Evolutionary conservation across 176 grass and related monocot species (phyloP).

Genomic region (Oryza longistaminata): DNA sequence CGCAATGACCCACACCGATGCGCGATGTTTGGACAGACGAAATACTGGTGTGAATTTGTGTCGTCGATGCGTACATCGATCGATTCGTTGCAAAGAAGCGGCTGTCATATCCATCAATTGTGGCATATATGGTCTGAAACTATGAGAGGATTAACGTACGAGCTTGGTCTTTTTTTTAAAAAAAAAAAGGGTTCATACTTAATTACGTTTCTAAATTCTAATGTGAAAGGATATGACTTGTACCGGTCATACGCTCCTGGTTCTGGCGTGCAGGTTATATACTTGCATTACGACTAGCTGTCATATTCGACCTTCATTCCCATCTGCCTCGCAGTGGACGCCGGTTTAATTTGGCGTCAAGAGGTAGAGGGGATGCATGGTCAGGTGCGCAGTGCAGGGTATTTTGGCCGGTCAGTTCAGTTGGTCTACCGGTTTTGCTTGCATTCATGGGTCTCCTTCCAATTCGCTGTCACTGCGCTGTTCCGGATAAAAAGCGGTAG

Average conservation of each 20-base stretch:
- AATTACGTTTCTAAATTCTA: neutral
- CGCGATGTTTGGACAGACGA: too few species aligned
- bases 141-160: too few species aligned
- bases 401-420: neutral
- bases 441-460: conserved; percentile 25
- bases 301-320: neutral
- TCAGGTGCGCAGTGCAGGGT: neutral
- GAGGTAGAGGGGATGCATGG: neutral
- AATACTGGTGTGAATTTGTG: too few species aligned
- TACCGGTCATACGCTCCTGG: neutral
- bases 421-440: conserved; percentile 34
- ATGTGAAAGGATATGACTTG: neutral
- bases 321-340: neutral
- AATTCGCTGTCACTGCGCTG: neutral
- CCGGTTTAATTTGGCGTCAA: neutral
- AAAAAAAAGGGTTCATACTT: too few species aligned
- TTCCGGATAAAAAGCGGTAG: conserved; percentile 13
- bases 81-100: too few species aligned
- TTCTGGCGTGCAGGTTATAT: neutral
- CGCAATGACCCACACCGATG: too few species aligned
- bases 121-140: too few species aligned
- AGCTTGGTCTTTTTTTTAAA: too few species aligned
- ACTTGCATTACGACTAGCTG: neutral
- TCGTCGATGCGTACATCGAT: too few species aligned
- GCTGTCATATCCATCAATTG: too few species aligned